Conservation (phyloP, 2,329 filamentous ascomycete genomes). For the Microdochium paspali region DNA sequence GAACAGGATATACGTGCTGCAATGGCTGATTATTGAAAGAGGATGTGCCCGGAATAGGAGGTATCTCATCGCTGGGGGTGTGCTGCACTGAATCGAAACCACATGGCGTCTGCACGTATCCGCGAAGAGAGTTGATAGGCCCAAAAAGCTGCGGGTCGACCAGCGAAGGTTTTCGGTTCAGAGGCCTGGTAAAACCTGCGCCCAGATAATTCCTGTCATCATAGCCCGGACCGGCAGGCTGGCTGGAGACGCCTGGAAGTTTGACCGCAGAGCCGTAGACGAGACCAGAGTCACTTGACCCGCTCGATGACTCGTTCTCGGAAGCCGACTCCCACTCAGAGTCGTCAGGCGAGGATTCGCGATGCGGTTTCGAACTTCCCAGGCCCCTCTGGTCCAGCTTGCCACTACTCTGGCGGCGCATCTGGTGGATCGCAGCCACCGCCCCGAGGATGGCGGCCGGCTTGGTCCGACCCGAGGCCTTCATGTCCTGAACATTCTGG, state of each 20-base stretch:
- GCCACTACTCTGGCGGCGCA: slow-evolving; percentile 27
- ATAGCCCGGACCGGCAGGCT: slow-evolving; percentile 1
- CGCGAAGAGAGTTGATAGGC: slow-evolving; percentile 51
- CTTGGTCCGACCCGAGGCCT: slow-evolving; percentile 27
- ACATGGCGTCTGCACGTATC: slow-evolving; percentile 27
- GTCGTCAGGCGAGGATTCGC: slow-evolving; percentile 30
- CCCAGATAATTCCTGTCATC: slow-evolving; percentile 10
- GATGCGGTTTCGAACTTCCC: slow-evolving; percentile 29
- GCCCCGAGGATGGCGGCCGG: slow-evolving; percentile 28
- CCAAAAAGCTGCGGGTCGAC: slow-evolving; percentile 52
- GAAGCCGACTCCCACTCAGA: slow-evolving; percentile 50
- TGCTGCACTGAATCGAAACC: slow-evolving; percentile 9
- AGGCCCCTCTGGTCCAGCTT: slow-evolving; percentile 21
- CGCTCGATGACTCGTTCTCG: slow-evolving; percentile 34
- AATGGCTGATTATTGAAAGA: slow-evolving; percentile 31
- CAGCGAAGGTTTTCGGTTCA: slow-evolving; percentile 28
- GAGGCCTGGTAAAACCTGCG: slow-evolving; percentile 8
- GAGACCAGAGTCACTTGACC: slow-evolving; percentile 28
- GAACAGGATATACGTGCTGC: slow-evolving; percentile 57
- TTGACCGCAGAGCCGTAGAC: slow-evolving; percentile 29
- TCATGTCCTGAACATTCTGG: slow-evolving; percentile 40
- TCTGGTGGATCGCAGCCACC: slow-evolving; percentile 29
- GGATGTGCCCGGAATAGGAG: slow-evolving; percentile 9
- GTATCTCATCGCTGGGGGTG: background rate
- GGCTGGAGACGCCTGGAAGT: slow-evolving; percentile 8